phyloP scores from a whole-genome alignment of 2,329 filamentous ascomycete species.

The Erysiphe neolycopersici region DNA sequence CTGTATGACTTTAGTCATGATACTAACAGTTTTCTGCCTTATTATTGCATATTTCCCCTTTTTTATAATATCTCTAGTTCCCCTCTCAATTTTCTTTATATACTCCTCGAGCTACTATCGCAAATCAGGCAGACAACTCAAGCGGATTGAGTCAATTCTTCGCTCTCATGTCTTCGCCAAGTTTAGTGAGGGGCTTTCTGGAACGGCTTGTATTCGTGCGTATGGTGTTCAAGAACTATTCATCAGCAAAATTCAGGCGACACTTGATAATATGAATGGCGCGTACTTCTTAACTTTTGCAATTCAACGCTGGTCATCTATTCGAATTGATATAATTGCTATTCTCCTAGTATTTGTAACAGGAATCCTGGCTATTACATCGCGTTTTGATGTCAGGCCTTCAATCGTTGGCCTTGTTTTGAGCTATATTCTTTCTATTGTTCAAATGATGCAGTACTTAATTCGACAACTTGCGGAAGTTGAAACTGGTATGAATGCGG shows the following conservation, averaged over 20 bases:
- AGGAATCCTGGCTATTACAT: constrained; percentile 76
- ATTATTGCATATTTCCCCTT: constrained; percentile 94
- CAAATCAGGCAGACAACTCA: constrained; percentile 74
- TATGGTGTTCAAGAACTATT: constrained; percentile 66
- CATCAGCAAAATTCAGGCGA: constrained; percentile 34
- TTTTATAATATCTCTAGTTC: constrained; percentile 35
- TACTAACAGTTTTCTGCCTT: constrained; percentile 58
- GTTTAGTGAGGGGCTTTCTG: constrained; percentile 69
- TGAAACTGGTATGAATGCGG: constrained; percentile 94
- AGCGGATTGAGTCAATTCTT: constrained; percentile 74
- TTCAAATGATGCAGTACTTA: constrained; percentile 89
- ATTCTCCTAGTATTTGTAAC: constrained; percentile 66
- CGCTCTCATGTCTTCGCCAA: constrained; percentile 73
- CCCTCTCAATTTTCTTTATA: constrained; percentile 50
- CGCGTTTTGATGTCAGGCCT: constrained; percentile 59
- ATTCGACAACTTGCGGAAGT: constrained; percentile 85
- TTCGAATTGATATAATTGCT: constrained; percentile 63
- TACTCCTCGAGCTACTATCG: constrained; percentile 73
- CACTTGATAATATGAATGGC: constrained; percentile 77
- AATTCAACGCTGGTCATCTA: constrained; percentile 79
- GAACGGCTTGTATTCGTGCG: constrained; percentile 63
- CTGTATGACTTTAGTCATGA: constrained; percentile 59
- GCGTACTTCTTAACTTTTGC: constrained; percentile 90
- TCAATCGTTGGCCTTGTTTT: constrained; percentile 71
- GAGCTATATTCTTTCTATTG: constrained; percentile 77